Base-by-base conservation (phyloP, 495 filamentous ascomycete genomes). In the Penicillium canariense region DNA sequence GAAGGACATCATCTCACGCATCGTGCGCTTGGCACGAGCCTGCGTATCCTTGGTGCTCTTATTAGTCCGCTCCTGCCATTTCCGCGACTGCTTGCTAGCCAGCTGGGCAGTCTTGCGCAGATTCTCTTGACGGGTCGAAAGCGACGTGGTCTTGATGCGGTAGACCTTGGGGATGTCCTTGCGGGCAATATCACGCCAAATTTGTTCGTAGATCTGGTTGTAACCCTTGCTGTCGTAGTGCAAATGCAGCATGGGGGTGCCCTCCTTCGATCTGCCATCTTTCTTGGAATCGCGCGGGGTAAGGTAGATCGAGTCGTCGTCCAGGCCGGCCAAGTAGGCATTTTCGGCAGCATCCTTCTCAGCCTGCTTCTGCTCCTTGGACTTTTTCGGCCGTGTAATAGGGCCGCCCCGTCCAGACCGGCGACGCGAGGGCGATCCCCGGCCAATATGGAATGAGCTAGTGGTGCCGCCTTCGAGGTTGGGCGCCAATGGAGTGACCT, bases 1-100 rank as follows among this genome's bases (percentile, higher is more conserved):
- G 84, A 97, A 99, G 26, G 87, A 83, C 85, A 97, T 94, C 94
- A 99, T 99, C 74, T 99, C 94, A 60, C 94, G 85, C 94, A 99
- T 99, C 48, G 89, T 91, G 43, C 94, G 85, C 78, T 99, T 99
- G 17, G 94, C 95, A 18, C 95, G 85, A 34, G 95, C 94, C 60
- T 97, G 95, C 0, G 94, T 89, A 69, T 99, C 94, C 72, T 99
- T 99, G 63, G 86, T 88, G 62, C 91, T 94, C 80, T 99, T 99
- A 77, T 97, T 99, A 32, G 94, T 97, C 32, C 89, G 87, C 40
- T 92, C 85, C 66, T 99, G 96, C 94, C 94, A 99, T 61, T 95
- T 80, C 59, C 92, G 88, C 32, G 95, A 94, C 72, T 99, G 95
- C 66, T 99, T 99, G 52, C 92, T 91, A 27, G 94, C 95, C 46